Evolutionary conservation across 768 basidiomycete genomes (phyloP).

Genomic region (Mrakia frigida): DNA sequence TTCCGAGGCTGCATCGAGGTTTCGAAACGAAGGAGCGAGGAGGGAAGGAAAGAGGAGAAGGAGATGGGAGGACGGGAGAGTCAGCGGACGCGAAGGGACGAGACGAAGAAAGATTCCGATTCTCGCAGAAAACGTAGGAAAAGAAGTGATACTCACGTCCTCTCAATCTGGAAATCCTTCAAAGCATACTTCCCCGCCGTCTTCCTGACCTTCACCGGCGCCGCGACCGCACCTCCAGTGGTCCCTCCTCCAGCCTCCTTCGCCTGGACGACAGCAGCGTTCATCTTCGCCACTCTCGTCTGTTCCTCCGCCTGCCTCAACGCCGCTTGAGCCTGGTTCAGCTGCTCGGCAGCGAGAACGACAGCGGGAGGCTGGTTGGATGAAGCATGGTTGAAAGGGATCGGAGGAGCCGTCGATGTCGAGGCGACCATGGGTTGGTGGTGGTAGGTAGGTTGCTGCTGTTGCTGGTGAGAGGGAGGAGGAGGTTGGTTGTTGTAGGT

Average conservation of each 20-base stretch:
- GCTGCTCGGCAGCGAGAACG: conserved; percentile 27
- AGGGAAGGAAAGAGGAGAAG: not conserved
- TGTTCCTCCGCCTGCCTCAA: conserved; percentile 30
- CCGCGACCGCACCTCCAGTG: not conserved
- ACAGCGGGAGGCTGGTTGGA: conserved; percentile 4
- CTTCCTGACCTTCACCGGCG: conserved; percentile 28
- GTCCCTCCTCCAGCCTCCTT: not conserved
- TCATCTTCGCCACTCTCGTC: conserved; percentile 29
- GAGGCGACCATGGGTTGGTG: conserved; percentile 11
- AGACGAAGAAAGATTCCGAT: too few species aligned
- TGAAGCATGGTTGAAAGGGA: not conserved
- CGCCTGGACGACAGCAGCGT: conserved; percentile 15
- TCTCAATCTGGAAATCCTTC: conserved; percentile 31
- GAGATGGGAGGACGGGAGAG: not conserved
- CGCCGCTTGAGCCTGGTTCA: conserved; percentile 25
- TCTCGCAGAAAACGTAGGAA: not conserved
- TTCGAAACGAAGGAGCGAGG: not conserved
- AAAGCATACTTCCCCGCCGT: conserved; percentile 33
- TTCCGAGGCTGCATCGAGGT: conserved; percentile 21
- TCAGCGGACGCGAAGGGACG: too few species aligned
- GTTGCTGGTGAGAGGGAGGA: not conserved
- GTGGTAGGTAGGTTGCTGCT: not conserved
- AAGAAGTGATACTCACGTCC: conserved; percentile 23
- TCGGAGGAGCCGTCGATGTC: conserved; percentile 10
- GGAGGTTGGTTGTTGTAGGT: not conserved